These are phyloP conservation scores for Chenopodium berlandieri DNA, from an alignment of 148 eudicot genomes.

Conservation along the genomic window DNA sequence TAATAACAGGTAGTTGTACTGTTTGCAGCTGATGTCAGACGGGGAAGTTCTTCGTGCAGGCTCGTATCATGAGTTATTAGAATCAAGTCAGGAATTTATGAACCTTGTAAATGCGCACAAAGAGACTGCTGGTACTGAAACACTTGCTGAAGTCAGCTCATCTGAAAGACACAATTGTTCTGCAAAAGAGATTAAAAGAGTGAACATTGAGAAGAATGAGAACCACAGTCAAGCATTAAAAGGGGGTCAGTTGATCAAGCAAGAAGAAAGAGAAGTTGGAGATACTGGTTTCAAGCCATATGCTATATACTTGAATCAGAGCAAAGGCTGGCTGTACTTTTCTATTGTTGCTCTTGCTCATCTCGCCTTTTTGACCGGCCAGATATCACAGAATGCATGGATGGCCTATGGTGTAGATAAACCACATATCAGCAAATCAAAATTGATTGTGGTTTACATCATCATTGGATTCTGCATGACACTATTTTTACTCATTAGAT, in stretches of 20 bases:
- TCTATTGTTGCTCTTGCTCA: constrained; percentile 44
- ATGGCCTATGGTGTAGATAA: constrained; percentile 82
- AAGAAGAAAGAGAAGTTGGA: constrained; percentile 77
- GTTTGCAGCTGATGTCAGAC: constrained; percentile 70
- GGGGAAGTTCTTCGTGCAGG: constrained; percentile 69
- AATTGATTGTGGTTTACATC: constrained; percentile 63
- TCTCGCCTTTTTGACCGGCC: constrained; percentile 45
- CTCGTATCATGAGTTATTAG: constrained; percentile 55
- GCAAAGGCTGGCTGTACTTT: constrained; percentile 54
- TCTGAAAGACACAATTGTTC: constrained; percentile 21
- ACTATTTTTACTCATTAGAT: constrained; percentile 42
- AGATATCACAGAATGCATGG: constrained; percentile 76
- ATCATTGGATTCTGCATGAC: constrained; percentile 51
- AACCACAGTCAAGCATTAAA: constrained; percentile 26
- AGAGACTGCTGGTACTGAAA: constrained; percentile 73
- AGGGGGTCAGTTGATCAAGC: constrained; percentile 67
- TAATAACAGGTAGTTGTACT: background rate
- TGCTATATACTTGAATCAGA: constrained; percentile 59
- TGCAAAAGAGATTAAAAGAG: constrained; percentile 37
- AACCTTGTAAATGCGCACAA: constrained; percentile 83
- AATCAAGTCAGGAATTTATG: constrained; percentile 57
- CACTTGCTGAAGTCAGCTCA: constrained; percentile 35
- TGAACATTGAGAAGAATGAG: constrained; percentile 7
- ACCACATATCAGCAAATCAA: constrained; percentile 47
- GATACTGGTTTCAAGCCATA: constrained; percentile 77